Evolutionary conservation across 2,329 filamentous ascomycete genomes (phyloP), one percentile per base, ranked within the genome.

Genomic region (Curvularia hawaiiensis): DNA sequence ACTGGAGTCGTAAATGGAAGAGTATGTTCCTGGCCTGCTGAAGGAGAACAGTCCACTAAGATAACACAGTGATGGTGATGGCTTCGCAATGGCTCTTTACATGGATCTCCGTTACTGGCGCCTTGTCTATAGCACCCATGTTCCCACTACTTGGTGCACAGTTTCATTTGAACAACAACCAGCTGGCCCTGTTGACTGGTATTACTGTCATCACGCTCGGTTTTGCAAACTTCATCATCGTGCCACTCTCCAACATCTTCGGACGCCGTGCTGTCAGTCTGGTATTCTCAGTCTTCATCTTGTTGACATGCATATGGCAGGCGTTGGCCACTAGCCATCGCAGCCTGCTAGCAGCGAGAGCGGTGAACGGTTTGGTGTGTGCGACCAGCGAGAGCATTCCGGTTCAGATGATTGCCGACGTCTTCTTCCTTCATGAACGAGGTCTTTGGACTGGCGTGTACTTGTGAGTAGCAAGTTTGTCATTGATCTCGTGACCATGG

Each of bases 361-460:
- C 78, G 3, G 63, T 80, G 39, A 79, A 77, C 57, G 79, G 79
- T 20, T 58, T 80, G 16, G 77, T 78, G 10, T 78, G 77, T 33
- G 78, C 78, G 1, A 79, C 78, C 0, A 77, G 75, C 48, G 78
- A 81, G 59, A 78, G 74, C 0, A 76, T 80, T 16, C 74, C 77
- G 22, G 70, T 79, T 1, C 76, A 79, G 59, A 75, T 80, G 56
- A 77, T 80, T 51, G 75, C 77, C 0, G 79, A 81, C 55, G 75
- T 80, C 30, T 77, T 80, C 58, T 80, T 79, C 55, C 64, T 80
- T 12, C 78, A 80, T 45, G 78, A 80, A 55, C 68, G 78, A n/a
- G 76, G 76, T 6, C 49, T 74, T 3, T 78, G 71, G 71, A 76
- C 71, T 10, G 75, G 74, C n/a, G 65, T 77, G 0, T 78, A 78